Percentiles rank a stretch among this genome's conserved stretches.
Conservation (phyloP, 1,139 yeast species). For the Hansenula lynferdii region DNA sequence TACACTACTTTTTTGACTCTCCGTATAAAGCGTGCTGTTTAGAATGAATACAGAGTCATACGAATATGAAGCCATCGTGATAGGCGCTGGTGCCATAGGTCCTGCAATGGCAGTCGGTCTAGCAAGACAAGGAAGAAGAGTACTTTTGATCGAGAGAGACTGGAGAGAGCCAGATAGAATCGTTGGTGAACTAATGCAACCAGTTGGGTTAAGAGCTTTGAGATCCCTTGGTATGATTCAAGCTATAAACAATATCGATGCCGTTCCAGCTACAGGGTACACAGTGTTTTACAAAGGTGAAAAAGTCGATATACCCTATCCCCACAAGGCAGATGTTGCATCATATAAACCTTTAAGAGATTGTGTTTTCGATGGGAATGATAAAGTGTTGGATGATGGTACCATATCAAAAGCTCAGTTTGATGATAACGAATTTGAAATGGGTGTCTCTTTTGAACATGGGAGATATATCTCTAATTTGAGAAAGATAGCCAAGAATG, state of each 20-base stretch:
- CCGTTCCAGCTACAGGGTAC: constrained; percentile 76
- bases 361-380: constrained; percentile 52
- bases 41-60: too few species aligned
- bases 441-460: constrained; percentile 88
- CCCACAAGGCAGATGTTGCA: constrained; percentile 49
- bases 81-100: constrained; percentile 97
- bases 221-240: constrained; percentile 75
- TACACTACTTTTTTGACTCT: too few species aligned
- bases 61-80: constrained; percentile 35
- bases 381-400: constrained; percentile 43
- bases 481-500: constrained; percentile 60
- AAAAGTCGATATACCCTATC: constrained; percentile 61
- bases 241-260: constrained; percentile 78
- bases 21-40: too few species aligned
- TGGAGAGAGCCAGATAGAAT: constrained; percentile 92
- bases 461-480: constrained; percentile 81
- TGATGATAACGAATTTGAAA: constrained; percentile 57
- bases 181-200: constrained; percentile 96
- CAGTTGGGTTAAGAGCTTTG: constrained; percentile 85
- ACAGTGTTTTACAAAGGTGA: constrained; percentile 63
- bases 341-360: constrained; percentile 45
- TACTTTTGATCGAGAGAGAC: constrained; percentile 74
- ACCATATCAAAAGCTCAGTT: constrained; percentile 46
- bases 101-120: constrained; percentile 88
- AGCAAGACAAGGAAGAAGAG: constrained; percentile 82